Base-by-base conservation (phyloP, 2,329 filamentous ascomycete genomes). In the Cordyceps militaris region DNA sequence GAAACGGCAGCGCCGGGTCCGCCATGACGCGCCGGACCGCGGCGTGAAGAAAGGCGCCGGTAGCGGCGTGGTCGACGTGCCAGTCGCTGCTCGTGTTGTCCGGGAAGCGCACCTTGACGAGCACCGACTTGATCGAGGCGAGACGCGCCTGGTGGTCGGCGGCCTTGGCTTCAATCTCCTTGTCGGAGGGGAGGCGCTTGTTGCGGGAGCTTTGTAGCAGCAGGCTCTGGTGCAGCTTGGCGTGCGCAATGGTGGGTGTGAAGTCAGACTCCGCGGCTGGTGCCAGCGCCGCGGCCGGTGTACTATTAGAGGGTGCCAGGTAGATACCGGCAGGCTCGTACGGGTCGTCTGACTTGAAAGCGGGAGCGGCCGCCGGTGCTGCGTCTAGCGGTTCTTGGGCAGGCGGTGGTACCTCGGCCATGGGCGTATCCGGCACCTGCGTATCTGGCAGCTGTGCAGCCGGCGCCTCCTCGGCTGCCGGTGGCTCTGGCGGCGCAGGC, bases 91-190 rank as follows among this genome's bases (percentile, higher is more conserved):
- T 85, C 58, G 85, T 88, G 64, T 92, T 89, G 68, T 97, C 92
- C 0, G 93, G 93, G 64, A 97, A 92, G 26, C 92, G 87, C 50
- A 97, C 82, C 62, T 89, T 91, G 62, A 97, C 79, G 28, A 84
- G 80, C 32, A 96, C 82, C 32, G 83, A 82, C 52, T 81, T 83
- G 60, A 92, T 79, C 5, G 81, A 79, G 5, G 85, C 80, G 1
- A 91, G 75, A 61, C 79, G 86, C 30, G 85, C 84, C 48, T 82
- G 81, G 54, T 86, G 84, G 23, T 82, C 85, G 5, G 82, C 77
- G 34, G 84, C 85, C 62, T 85, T 84, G 24, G 86, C 85, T 36
- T 85, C 86, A 11, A 95, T 76, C 68, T 97, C 93, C 34, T 83
- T 84, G 71, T 97, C 91, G 1, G 91, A 95, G 6, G 83, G 83